These are phyloP conservation scores for Hericium rajendrae DNA, from an alignment of 768 basidiomycete genomes.

Conservation along the genomic window DNA sequence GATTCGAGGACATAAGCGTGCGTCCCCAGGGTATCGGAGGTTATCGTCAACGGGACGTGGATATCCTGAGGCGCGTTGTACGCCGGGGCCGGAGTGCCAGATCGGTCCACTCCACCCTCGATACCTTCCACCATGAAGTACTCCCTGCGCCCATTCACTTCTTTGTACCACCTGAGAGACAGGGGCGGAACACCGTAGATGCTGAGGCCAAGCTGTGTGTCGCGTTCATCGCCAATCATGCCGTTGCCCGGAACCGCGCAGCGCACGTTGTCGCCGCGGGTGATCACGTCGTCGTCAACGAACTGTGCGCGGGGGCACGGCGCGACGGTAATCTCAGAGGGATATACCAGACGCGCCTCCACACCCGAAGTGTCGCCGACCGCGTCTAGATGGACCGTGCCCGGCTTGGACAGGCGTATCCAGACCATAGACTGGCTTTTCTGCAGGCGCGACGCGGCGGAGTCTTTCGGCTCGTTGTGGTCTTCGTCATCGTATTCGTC, in stretches of 20 bases:
- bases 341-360: conserved; percentile 61
- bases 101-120: conserved; percentile 38
- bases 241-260: conserved; percentile 36
- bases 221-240: conserved; percentile 42
- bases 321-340: conserved; percentile 59
- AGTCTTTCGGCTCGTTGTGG: conserved; percentile 9
- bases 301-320: conserved; percentile 80
- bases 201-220: conserved; percentile 48
- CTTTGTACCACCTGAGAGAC: conserved; percentile 67
- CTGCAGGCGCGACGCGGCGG: conserved; percentile 42
- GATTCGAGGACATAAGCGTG: conserved; percentile 72
- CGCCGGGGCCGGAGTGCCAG: conserved; percentile 15
- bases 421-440: conserved; percentile 67
- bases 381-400: conserved; percentile 63
- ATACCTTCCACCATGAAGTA: conserved; percentile 79
- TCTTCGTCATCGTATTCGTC: conserved; percentile 65
- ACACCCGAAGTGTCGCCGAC: conserved; percentile 62
- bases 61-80: conserved; percentile 41
- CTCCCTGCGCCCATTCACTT: conserved; percentile 56
- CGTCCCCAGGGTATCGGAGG: conserved; percentile 53
- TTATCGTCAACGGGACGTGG: conserved; percentile 57
- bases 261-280: conserved; percentile 35
- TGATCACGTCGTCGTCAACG: conserved; percentile 31
- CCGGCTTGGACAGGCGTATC: conserved; percentile 64
- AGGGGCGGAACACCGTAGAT: conserved; percentile 70